These are phyloP conservation scores for Candida tropicalis DNA, from an alignment of 1,139 yeast genomes.

Conservation along the genomic window DNA sequence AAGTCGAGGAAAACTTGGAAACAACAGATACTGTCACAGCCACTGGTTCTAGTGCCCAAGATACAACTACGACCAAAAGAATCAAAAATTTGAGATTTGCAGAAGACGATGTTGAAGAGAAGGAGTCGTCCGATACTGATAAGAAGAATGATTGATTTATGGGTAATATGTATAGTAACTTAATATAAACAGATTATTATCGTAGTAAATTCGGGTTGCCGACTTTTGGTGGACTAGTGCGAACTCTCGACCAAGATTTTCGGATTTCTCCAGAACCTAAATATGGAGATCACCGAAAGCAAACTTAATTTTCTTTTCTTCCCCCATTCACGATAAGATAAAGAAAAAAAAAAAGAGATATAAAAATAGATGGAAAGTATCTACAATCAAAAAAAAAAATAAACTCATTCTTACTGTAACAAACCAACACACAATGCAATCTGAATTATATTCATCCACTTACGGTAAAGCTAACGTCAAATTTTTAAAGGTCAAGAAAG, in stretches of 20 bases:
- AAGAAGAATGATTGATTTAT: constrained; percentile 14
- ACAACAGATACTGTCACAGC: constrained; percentile 9
- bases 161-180: background rate
- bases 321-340: too few relatives aligned
- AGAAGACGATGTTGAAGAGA: constrained; percentile 21
- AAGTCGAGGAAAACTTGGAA: constrained; percentile 17
- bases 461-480: constrained; percentile 94
- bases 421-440: constrained; percentile 12
- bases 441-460: constrained; percentile 49
- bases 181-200: too few relatives aligned
- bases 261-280: constrained; percentile 2
- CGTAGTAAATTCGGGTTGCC: background rate
- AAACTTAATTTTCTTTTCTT: background rate
- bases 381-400: background rate
- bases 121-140: constrained; percentile 14
- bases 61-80: constrained; percentile 19
- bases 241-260: too few relatives aligned
- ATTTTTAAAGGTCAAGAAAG: constrained; percentile 82
- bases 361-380: too few relatives aligned
- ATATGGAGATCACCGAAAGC: constrained; percentile 2
- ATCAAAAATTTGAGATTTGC: constrained; percentile 46
- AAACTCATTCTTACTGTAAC: background rate
- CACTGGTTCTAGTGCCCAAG: constrained; percentile 12
- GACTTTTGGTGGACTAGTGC: too few relatives aligned
- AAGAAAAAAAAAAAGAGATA: background rate